Evolutionary conservation across 2,329 filamentous ascomycete genomes (phyloP).

Genomic region (Scedosporium minutisporum): DNA sequence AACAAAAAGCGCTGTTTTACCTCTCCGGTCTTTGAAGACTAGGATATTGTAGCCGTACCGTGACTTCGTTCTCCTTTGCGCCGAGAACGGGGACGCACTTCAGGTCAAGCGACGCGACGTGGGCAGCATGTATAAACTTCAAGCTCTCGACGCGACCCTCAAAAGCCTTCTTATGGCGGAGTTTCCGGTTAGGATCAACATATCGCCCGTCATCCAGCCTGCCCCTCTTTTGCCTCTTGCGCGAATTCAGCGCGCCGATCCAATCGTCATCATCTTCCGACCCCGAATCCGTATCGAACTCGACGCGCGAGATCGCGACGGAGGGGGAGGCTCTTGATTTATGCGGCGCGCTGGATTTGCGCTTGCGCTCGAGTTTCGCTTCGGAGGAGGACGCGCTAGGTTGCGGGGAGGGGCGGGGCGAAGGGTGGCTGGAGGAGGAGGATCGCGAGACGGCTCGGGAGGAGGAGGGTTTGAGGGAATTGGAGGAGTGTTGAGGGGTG

Average conservation of each 20-base stretch:
- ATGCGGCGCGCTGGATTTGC: constrained; percentile 27
- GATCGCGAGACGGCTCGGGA: constrained; percentile 31
- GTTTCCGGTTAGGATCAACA: constrained; percentile 35
- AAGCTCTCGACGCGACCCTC: constrained; percentile 29
- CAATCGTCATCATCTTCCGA: constrained; percentile 43
- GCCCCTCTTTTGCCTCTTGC: constrained; percentile 31
- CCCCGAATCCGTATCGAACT: constrained; percentile 41
- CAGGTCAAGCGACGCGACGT: constrained; percentile 41
- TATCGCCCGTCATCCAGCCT: constrained; percentile 24
- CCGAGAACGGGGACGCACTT: constrained; percentile 42
- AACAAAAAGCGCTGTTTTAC: constrained; percentile 28
- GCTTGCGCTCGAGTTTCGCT: constrained; percentile 29
- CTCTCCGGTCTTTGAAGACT: constrained; percentile 60
- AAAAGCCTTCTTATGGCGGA: constrained; percentile 37
- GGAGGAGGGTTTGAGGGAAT: constrained; percentile 9
- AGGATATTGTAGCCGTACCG: constrained; percentile 74
- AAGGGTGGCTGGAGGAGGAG: constrained; percentile 22
- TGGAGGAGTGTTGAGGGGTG: constrained; percentile 19
- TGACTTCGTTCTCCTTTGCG: constrained; percentile 41
- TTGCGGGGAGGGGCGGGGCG: constrained; percentile 23
- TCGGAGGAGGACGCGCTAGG: constrained; percentile 4
- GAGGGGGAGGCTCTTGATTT: constrained; percentile 17
- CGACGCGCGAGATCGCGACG: constrained; percentile 37
- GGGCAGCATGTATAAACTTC: constrained; percentile 47
- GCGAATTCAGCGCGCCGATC: constrained; percentile 32